Evolutionary conservation across 169 alveolate species (phyloP), one percentile per base, ranked within the genome.

Genomic region (Pseudocohnilembus persalinus): DNA sequence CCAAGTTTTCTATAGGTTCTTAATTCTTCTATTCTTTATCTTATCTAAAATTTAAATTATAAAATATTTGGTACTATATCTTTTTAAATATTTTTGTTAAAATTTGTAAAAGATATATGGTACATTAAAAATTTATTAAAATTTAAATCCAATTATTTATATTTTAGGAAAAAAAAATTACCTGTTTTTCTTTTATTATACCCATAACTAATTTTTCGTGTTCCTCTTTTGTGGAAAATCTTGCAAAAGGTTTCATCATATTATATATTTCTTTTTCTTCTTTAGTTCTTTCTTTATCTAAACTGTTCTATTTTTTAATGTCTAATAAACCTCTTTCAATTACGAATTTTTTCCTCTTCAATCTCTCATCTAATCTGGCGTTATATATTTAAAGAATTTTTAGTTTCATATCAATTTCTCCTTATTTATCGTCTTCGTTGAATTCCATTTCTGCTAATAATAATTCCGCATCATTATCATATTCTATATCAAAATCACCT

Each of bases 401-500:
- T 33, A 82, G 74, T 68, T 94, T 94, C 85, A 92, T 86, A 64
- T 92, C 89, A 31, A 91, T 83, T 29, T 96, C 97, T 35, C 87
- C 93, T n/a, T 84, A 94, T 49, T 91, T 92, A 34, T 96, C 98
- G 79, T 96, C 96, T 76, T 94, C 97, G 76, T 96, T 94, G 94
- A 98, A 99, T 85, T 99, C 99, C 99, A 99, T 97, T 87, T 99
- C 99, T 0, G 99, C 99, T 28, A 99, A 88, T 34, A 98, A 93
- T 30, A 97, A 91, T 88, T 99, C 99, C 29, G 99, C 99, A 94
- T 99, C 99, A 93, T 97, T 97, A 89, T 98, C 99, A 91, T 97
- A 99, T 85, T 99, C 99, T 26, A 97, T 94, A 87, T 99, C 99
- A 90, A 99, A 99, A 88, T 99, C 99, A 15, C 99, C 99, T 89